A percentile compares a stretch with the other conserved stretches of the same genome.
Conservation (phyloP, 768 basidiomycete species). For the Termitomyces sp. region DNA sequence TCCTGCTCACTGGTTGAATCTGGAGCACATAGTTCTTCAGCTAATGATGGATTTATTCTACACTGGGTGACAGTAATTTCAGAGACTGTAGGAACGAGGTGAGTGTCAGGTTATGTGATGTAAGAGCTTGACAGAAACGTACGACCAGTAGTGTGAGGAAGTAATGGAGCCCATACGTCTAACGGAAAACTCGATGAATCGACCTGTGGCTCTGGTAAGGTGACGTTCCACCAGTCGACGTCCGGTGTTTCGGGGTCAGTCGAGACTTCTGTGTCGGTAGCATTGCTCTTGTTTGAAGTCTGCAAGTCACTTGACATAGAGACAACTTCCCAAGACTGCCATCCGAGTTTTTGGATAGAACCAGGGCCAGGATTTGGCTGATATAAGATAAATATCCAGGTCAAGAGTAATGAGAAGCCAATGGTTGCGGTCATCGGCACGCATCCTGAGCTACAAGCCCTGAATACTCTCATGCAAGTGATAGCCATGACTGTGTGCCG, state of each 20-base stretch:
- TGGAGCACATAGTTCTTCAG: slow-evolving; percentile 61
- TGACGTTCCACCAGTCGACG: slow-evolving; percentile 71
- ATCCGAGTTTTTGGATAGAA: slow-evolving; percentile 65
- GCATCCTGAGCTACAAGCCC: slow-evolving; percentile 48
- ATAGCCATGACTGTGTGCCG: slow-evolving; percentile 29
- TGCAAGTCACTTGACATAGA: slow-evolving; percentile 19
- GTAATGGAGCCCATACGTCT: slow-evolving; percentile 72
- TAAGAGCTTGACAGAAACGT: slow-evolving; percentile 23
- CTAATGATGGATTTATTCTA: slow-evolving; percentile 51
- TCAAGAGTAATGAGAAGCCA: slow-evolving; percentile 66
- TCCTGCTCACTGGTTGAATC: slow-evolving; percentile 65
- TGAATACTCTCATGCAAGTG: slow-evolving; percentile 36
- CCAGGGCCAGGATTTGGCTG: slow-evolving; percentile 75
- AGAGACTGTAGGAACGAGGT: slow-evolving; percentile 47
- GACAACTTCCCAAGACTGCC: slow-evolving; percentile 84
- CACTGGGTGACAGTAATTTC: slow-evolving; percentile 74
- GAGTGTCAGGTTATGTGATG: neutral
- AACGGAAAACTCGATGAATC: slow-evolving; percentile 71
- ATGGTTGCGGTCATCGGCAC: slow-evolving; percentile 56
- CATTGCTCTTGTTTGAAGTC: slow-evolving; percentile 10
- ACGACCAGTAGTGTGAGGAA: slow-evolving; percentile 76
- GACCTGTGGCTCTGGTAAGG: slow-evolving; percentile 29
- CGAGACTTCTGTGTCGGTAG: slow-evolving; percentile 9
- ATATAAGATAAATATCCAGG: slow-evolving; percentile 75
- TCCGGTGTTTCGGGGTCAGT: slow-evolving; percentile 13